Base-by-base conservation (phyloP, 2,329 filamentous ascomycete genomes). In the Orbilia ellipsospora region DNA sequence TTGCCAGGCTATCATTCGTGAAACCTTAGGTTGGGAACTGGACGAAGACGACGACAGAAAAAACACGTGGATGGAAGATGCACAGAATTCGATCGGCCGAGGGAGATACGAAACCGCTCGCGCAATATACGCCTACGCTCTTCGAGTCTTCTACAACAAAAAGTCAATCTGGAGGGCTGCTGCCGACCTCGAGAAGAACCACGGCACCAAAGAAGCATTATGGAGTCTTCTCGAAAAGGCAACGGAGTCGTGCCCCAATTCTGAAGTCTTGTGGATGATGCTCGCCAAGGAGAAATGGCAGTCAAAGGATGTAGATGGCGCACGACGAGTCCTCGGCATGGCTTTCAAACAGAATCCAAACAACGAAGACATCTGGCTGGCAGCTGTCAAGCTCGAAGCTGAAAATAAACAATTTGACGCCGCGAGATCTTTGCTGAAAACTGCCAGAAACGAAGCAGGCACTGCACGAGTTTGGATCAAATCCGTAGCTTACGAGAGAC, bases 381-480 rank as follows among this genome's bases (percentile, higher is more conserved):
- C 94, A 15, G 95, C 95, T 54, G 95, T 99, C 78, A 96, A 97
- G 82, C 88, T 99, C 31, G 95, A 99, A 83, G 93, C 95, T 0
- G 94, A 98, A 80, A 94, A 93, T 76, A 88, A 90, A 51, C 89
- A 96, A 80, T 90, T 88, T 48, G 91, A 93, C 44, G 89, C 95
- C 81, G 95, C 95, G 0, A 87, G 94, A 52, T 88, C 91, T 75
- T 88, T 99, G 23, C 87, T 99, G 45, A 88, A 89, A 63, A 91
- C 91, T 12, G 95, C 95, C 20, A 89, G 95, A 65, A 89, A 92
- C 70, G 91, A 97, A 82, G 94, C 95, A 0, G 92, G 94, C 1
- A 99, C 95, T 0, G 95, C 98, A 81, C 91, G 95, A 55, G 94
- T 99, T 6, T 99, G 94, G 91, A 95, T 96, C 85, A 97, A 97